Evolutionary conservation across 495 filamentous ascomycete species (phyloP).

Genomic region (Podospora pseudopauciseta): DNA sequence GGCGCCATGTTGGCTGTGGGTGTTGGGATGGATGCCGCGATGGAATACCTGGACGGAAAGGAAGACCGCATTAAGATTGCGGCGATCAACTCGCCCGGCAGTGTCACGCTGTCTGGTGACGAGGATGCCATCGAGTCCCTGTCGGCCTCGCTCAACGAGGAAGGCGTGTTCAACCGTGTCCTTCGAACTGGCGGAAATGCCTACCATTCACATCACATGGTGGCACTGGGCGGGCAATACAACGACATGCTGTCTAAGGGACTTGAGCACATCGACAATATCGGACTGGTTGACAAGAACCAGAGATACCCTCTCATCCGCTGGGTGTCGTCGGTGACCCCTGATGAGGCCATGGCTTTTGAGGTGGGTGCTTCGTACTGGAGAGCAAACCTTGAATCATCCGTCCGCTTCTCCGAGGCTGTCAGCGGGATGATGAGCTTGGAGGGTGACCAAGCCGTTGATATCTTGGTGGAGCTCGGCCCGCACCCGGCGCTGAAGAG

Average conservation of each 20-base stretch:
- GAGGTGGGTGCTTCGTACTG: conserved; percentile 33
- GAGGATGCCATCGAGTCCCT: conserved; percentile 33
- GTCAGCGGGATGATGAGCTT: conserved; percentile 19
- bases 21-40: conserved; percentile 20
- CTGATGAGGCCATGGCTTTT: conserved; percentile 13
- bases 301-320: background rate
- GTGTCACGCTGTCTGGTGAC: conserved; percentile 39
- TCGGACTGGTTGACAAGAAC: background rate
- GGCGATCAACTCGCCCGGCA: conserved; percentile 40
- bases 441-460: background rate
- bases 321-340: conserved; percentile 25
- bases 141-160: conserved; percentile 26
- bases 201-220: conserved; percentile 54
- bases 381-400: conserved; percentile 45
- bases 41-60: conserved; percentile 2
- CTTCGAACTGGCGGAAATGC: conserved; percentile 43
- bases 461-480: conserved; percentile 49
- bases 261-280: background rate
- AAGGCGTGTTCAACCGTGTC: conserved; percentile 36
- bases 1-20: conserved; percentile 42
- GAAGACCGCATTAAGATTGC: conserved; percentile 34
- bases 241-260: background rate
- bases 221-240: background rate
- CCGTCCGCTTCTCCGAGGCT: conserved; percentile 45
- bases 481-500: conserved; percentile 53